A percentile compares a stretch with the other conserved stretches of the same genome.
Evolutionary conservation across 2,329 filamentous ascomycete genomes (phyloP).

Genomic region (Decorospora gaudefroyi): DNA sequence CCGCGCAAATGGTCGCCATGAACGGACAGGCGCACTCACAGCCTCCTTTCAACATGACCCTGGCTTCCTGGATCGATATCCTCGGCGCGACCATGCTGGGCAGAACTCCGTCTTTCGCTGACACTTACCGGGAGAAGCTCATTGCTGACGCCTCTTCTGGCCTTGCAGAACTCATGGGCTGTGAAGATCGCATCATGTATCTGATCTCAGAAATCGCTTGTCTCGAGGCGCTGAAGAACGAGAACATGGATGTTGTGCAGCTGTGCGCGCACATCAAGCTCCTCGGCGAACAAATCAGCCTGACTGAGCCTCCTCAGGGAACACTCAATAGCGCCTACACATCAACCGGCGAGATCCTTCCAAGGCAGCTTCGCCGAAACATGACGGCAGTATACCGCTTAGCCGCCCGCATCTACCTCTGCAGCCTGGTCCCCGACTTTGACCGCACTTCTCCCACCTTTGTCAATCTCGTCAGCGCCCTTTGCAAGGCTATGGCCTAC

Average conservation of each 20-base stretch:
- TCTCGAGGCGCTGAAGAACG: conserved; percentile 83
- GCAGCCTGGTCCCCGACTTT: conserved; percentile 89
- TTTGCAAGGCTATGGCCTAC: conserved; percentile 74
- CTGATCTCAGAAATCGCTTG: conserved; percentile 97
- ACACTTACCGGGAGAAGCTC: conserved; percentile 95
- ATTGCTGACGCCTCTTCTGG: conserved; percentile 69
- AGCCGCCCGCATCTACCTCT: conserved; percentile 94
- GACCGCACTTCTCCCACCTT: conserved; percentile 74
- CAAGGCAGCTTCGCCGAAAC: conserved; percentile 82
- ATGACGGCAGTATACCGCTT: conserved; percentile 90
- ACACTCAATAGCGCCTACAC: conserved; percentile 58
- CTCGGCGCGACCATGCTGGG: conserved; percentile 91
- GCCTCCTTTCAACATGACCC: conserved; percentile 91
- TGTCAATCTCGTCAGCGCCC: conserved; percentile 74
- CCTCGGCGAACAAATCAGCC: conserved; percentile 83
- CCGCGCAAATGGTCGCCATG: conserved; percentile 64
- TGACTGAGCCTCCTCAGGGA: conserved; percentile 67
- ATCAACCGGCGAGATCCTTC: conserved; percentile 72
- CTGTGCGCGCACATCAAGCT: conserved; percentile 87
- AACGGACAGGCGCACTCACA: conserved; percentile 63
- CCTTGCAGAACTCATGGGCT: conserved; percentile 92
- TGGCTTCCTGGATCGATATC: conserved; percentile 96
- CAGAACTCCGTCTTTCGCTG: conserved; percentile 81
- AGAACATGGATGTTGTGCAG: conserved; percentile 76
- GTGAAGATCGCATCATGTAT: conserved; percentile 97